Percentiles rank a stretch among this genome's conserved stretches.
These are phyloP conservation scores for Ailanthus altissimus DNA, from an alignment of 345 rosid genomes.

Conservation along the genomic window DNA sequence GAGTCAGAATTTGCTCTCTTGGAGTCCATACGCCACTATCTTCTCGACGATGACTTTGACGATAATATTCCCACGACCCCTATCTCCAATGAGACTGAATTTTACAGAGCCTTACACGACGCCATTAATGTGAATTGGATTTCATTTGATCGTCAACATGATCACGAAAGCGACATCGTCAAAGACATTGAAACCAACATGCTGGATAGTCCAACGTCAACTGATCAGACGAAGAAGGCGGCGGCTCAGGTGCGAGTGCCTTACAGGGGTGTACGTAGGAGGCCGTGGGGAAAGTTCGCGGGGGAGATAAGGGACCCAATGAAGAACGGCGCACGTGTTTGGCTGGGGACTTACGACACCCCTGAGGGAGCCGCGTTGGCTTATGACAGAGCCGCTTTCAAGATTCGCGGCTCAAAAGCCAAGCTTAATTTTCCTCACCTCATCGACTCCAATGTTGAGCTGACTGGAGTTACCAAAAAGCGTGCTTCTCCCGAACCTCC, in stretches of 20 bases:
- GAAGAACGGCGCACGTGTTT: conserved; percentile 59
- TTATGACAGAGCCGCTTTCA: conserved; percentile 18
- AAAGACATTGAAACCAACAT: no score
- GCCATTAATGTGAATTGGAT: neutral
- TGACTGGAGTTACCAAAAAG: conserved; percentile 8
- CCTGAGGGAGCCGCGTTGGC: conserved; percentile 51
- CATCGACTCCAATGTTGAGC: conserved; percentile 8
- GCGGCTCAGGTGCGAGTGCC: neutral
- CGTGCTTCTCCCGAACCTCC: no score
- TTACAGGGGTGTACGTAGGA: conserved; percentile 33
- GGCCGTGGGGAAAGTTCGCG: conserved; percentile 72
- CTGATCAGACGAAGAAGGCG: no score
- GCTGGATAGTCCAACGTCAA: no score
- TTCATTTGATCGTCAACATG: neutral
- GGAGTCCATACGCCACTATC: no score
- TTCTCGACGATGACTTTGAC: no score
- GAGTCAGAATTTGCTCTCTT: no score
- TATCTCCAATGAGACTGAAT: neutral
- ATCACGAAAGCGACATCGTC: neutral
- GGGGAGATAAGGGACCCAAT: conserved; percentile 68
- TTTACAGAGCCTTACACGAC: neutral
- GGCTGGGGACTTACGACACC: conserved; percentile 74
- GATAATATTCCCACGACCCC: no score
- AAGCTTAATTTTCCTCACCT: conserved; percentile 17
- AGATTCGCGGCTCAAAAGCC: conserved; percentile 5